phyloP scores from a whole-genome alignment of 2,329 filamentous ascomycete species.

The Paecilomyces niveus region DNA sequence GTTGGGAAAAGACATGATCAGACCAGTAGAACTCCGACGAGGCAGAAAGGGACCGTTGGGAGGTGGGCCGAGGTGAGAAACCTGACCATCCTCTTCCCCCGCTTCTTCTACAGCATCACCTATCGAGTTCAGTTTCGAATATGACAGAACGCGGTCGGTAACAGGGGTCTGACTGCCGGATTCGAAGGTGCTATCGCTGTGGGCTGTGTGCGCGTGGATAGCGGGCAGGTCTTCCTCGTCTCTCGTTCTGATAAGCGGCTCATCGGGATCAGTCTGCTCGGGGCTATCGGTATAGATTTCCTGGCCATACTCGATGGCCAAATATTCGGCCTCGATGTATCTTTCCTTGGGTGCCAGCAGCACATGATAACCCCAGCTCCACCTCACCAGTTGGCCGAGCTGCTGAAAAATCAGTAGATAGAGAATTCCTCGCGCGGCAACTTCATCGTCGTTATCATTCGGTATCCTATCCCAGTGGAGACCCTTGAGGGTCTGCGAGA shows the following conservation, averaged over 20 bases:
- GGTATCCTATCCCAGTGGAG: slow-evolving; percentile 90
- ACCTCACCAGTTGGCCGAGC: slow-evolving; percentile 85
- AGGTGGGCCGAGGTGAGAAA: slow-evolving; percentile 22
- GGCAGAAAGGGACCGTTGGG: slow-evolving; percentile 29
- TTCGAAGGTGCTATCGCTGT: slow-evolving; percentile 18
- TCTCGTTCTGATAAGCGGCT: slow-evolving; percentile 27
- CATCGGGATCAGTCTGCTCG: slow-evolving; percentile 28
- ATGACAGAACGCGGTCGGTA: slow-evolving; percentile 23
- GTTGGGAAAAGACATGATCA: slow-evolving; percentile 54
- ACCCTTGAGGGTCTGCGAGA: slow-evolving; percentile 85
- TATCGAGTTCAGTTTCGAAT: slow-evolving; percentile 23
- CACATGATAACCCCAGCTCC: slow-evolving; percentile 97
- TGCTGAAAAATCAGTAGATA: slow-evolving; percentile 98
- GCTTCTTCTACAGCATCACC: slow-evolving; percentile 4
- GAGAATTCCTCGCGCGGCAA: slow-evolving; percentile 85
- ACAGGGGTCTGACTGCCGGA: slow-evolving; percentile 37
- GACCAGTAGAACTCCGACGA: slow-evolving; percentile 38
- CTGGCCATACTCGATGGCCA: slow-evolving; percentile 31
- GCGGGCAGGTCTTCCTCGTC: slow-evolving; percentile 21
- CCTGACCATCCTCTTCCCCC: slow-evolving; percentile 11
- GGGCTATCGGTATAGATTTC: slow-evolving; percentile 34
- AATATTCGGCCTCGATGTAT: slow-evolving; percentile 35
- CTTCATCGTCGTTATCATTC: slow-evolving; percentile 90
- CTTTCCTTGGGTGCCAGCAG: slow-evolving; percentile 75
- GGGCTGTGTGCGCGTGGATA: slow-evolving; percentile 5